Percentiles rank a stretch among this genome's conserved stretches.
phyloP scores from a whole-genome alignment of 73 alveolate species.

The Paraurostyla sp. region DNA sequence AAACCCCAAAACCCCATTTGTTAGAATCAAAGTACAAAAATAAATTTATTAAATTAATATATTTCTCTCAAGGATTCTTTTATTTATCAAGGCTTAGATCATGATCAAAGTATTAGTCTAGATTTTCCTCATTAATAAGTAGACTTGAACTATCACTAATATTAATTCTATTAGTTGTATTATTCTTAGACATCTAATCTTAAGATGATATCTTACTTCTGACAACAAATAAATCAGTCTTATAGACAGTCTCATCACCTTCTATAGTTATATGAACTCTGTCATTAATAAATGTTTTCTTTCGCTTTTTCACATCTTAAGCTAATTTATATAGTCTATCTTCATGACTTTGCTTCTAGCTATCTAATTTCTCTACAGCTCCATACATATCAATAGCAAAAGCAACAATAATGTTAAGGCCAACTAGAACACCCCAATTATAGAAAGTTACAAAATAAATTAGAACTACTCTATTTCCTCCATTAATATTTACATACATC shows the following conservation, averaged over 20 bases:
- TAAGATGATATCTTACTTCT: background rate
- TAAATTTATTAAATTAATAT: no score
- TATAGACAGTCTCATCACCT: background rate
- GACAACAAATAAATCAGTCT: background rate
- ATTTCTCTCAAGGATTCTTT: no score
- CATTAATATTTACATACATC: slow-evolving; percentile 39
- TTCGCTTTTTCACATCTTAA: background rate
- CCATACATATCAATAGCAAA: slow-evolving; percentile 75
- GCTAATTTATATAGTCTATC: slow-evolving; percentile 31
- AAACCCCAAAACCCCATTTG: no score
- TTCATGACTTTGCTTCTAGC: slow-evolving; percentile 17
- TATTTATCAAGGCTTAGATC: no score
- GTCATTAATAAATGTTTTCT: background rate
- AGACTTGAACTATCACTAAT: no score
- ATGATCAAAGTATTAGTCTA: no score
- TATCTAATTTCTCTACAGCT: slow-evolving; percentile 47
- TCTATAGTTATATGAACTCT: background rate
- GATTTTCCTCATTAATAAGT: no score
- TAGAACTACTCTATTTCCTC: background rate
- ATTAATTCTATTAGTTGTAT: no score
- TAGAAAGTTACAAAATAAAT: slow-evolving; percentile 61
- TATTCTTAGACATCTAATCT: no score
- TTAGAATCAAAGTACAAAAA: no score
- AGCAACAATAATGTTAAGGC: slow-evolving; percentile 64
- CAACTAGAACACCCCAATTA: slow-evolving; percentile 51